phyloP scores from a whole-genome alignment of 73 alveolate species.

The Tetrahymena elliotti region DNA sequence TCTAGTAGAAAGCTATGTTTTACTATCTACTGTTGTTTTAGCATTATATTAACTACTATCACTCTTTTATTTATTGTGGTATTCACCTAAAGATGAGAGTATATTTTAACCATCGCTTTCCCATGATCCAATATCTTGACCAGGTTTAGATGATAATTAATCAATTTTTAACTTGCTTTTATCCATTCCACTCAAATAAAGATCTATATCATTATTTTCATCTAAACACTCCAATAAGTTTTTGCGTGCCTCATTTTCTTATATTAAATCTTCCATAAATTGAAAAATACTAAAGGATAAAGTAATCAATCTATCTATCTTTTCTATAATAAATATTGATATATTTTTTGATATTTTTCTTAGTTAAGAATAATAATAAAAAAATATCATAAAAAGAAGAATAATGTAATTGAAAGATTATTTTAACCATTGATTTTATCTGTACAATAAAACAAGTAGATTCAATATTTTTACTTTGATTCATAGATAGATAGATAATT shows the following conservation, averaged over 20 bases:
- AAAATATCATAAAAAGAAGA: not conserved
- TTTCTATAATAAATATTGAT: not conserved
- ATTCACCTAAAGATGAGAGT: not conserved
- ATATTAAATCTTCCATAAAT: not conserved
- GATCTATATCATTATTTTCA: not conserved
- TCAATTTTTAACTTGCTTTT: not conserved
- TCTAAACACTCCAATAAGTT: not conserved
- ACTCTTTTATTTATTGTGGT: not conserved
- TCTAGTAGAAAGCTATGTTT: not conserved
- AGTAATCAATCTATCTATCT: not conserved
- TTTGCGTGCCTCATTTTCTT: not conserved
- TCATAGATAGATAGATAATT: not conserved
- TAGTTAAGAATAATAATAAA: not conserved
- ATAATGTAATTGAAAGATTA: not conserved
- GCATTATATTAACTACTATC: not conserved
- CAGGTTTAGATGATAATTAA: not conserved
- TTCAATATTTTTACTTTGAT: no score
- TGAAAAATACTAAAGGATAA: not conserved
- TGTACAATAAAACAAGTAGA: no score
- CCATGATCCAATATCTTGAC: not conserved
- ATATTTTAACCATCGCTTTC: not conserved
- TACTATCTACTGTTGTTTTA: not conserved
- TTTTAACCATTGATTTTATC: not conserved
- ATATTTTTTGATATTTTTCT: not conserved
- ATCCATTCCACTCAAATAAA: not conserved